Base-by-base conservation (phyloP, 2,329 filamentous ascomycete species). In the Grosmannia serpens region DNA sequence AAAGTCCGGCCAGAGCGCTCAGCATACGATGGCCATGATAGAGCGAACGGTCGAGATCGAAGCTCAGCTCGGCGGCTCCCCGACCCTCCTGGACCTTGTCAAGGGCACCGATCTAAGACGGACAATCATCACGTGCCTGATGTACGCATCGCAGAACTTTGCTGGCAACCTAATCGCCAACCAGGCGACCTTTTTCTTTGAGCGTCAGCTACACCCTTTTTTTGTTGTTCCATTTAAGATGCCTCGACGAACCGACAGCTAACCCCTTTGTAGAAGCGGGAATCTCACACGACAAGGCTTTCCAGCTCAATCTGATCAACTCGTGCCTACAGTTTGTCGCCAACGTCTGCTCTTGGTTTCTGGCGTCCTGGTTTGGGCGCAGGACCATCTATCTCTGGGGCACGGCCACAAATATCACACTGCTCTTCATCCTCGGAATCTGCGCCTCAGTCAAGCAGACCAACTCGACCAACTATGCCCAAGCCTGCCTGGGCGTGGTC, bases 321-420 rank as follows among this genome's bases (percentile, higher is more conserved):
- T 85, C 84, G 0, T 80, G 76, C 54, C 81, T 87, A 2, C 81
- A 85, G 67, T 74, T 70, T 69, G 70, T 87, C 67, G 76, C 84
- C 61, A 81, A 84, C 68, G 85, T 85, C 77, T 73, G 84, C 49
- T 87, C 83, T 59, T 87, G 84, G 84, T 70, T 86, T 58, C 77
- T 87, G 55, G 86, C 81, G 17, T 77, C 79, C 1, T 59, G 56
- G 52, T 55, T 62, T 20, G 60, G 60, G 31, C 61, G 63, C 22
- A 62, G 63, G 33, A 61, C 56, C 46, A 59, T 65, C 27, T 64
- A 62, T 52, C 46, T 65, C 24, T 64, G 53, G 50, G 63, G 64
- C 27, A 49, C 55, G 20, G 27, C 51, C 27, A 44, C 57, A 47
- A 64, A 62, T 53, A 46, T 56, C 22, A 22, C 44, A 3, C 54